A percentile compares a stretch with the other conserved stretches of the same genome.
Conservation (phyloP, 495 filamentous ascomycete genomes). For the Penicillium malachiteum region DNA sequence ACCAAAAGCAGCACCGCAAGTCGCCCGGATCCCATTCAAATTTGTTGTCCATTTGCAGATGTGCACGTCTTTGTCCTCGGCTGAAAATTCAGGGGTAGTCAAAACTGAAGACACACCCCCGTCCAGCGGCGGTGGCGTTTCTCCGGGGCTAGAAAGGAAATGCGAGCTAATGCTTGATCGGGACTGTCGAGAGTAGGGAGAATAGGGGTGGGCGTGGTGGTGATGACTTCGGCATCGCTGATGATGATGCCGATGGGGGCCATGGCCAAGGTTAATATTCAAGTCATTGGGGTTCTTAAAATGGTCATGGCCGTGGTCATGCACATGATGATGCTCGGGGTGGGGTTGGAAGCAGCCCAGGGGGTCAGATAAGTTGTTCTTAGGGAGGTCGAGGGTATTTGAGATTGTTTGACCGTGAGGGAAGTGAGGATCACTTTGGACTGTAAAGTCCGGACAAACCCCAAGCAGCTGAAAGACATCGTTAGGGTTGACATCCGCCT, state of each 20-base stretch:
- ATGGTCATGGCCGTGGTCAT: constrained; percentile 15
- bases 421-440: constrained; percentile 31
- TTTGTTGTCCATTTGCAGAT: constrained; percentile 40
- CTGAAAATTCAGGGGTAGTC: constrained; percentile 40
- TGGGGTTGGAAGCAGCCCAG: constrained; percentile 35
- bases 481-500: constrained; percentile 35
- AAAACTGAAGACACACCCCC: constrained; percentile 37
- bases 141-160: constrained; percentile 38
- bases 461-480: constrained; percentile 47
- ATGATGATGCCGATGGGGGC: constrained; percentile 40
- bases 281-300: constrained; percentile 34
- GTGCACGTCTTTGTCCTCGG: constrained; percentile 34
- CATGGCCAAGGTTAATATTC: constrained; percentile 21
- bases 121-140: constrained; percentile 46
- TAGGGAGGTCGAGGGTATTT: constrained; percentile 11
- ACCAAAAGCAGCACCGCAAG: constrained; percentile 38
- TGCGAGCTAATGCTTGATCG: constrained; percentile 46
- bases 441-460: constrained; percentile 36
- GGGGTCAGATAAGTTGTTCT: constrained; percentile 16
- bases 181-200: constrained; percentile 44
- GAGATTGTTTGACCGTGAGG: constrained; percentile 19
- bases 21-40: constrained; percentile 28
- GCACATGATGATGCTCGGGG: constrained; percentile 23
- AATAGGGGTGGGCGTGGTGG: constrained; percentile 38
- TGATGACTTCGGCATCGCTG: constrained; percentile 38